These are phyloP conservation scores for Blastocrithidia nonstop DNA, from an alignment of 208 protist species.

Conservation along the genomic window DNA sequence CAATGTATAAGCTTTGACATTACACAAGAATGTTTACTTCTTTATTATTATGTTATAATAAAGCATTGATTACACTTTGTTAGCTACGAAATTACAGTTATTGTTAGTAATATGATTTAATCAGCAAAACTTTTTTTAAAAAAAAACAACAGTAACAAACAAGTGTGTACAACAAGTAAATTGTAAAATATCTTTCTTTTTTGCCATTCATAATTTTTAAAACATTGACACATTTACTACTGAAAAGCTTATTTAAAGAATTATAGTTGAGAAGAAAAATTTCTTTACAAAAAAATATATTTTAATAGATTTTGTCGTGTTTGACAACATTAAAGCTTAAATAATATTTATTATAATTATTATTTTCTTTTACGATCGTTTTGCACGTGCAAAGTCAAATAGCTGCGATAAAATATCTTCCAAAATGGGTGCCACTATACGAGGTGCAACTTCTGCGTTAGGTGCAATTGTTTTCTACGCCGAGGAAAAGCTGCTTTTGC, in stretches of 20 bases:
- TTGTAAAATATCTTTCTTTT: background rate
- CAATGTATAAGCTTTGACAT: too few relatives aligned
- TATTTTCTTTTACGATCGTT: background rate
- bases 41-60: too few relatives aligned
- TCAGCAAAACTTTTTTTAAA: background rate
- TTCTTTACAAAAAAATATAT: background rate
- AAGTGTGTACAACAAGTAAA: background rate
- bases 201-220: background rate
- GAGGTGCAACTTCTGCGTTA: background rate
- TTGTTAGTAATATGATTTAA: too few relatives aligned
- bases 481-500: background rate
- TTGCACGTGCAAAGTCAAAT: too few relatives aligned
- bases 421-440: background rate
- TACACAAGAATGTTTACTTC: too few relatives aligned
- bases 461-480: background rate
- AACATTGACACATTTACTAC: background rate
- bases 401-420: background rate
- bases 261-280: background rate
- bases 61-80: too few relatives aligned
- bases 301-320: background rate
- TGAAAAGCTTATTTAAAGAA: background rate
- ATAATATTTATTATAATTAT: background rate
- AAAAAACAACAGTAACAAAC: constrained; percentile 4
- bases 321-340: background rate
- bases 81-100: too few relatives aligned